Evolutionary conservation across 2,329 filamentous ascomycete species (phyloP), one percentile per base, ranked within the genome.

Genomic region (Xylariaceae sp.): DNA sequence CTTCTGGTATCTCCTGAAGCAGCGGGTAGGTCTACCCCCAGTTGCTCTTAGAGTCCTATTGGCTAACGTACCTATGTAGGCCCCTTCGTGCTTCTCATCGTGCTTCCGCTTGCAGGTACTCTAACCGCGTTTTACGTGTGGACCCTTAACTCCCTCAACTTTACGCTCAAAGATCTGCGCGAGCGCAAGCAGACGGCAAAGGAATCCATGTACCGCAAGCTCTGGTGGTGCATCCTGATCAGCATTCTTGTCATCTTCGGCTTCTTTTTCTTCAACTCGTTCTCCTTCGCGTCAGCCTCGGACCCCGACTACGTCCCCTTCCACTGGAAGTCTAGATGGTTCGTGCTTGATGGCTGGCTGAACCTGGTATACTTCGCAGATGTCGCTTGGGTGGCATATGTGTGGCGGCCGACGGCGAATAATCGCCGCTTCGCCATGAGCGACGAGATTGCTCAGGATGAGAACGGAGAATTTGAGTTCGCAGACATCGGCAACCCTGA

Each of bases 181-280:
- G 89, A 96, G 63, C 86, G 94, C 58, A 96, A 96, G 71, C 94
- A 99, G 71, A 86, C 88, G 61, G 86, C 87, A 61, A 99, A 99
- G 68, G 90, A 91, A 42, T 71, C 82, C 70, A 99, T 99, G 95
- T 99, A 97, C 73, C 91, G 88, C 73, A 95, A 95, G 69, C 82
- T 99, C 12, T 99, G 95, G 91, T 99, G 91, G 91, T 92, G 90
- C 68, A 96, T 99, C 52, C 77, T 99, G 41, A 77, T 82, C 56
- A 95, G 88, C 67, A 95, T 99, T 66, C 74, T 97, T 43, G 89
- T 97, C 60, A 96, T 97, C 60, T 99, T 99, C 62, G 90, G 80
- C 49, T 99, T 99, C 75, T 96, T 99, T 77, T 97, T 99, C 76
- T 85, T 97, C 75, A 97, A 96, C 76, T 95, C 89, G 60, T 90